These are phyloP conservation scores for Ilyonectria destructans DNA, from an alignment of 2,329 filamentous ascomycete genomes.

Conservation along the genomic window DNA sequence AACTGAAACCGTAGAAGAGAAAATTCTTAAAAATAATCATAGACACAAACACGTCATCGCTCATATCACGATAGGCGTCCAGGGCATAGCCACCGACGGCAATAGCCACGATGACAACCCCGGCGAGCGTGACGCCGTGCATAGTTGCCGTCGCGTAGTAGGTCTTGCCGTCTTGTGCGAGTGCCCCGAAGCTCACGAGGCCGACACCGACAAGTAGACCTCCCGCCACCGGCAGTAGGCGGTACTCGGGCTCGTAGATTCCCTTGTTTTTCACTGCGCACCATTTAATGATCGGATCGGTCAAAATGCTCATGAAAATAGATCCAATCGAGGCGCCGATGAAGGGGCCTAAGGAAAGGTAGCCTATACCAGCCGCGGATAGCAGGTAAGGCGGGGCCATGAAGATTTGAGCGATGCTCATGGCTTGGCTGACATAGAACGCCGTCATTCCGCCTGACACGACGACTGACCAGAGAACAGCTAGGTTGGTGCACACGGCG, in stretches of 20 bases:
- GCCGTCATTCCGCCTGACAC: not conserved
- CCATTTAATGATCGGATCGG: not conserved
- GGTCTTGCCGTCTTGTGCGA: not conserved
- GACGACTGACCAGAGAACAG: not conserved
- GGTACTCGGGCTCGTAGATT: not conserved
- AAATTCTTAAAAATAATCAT: not conserved
- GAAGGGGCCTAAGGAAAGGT: not conserved
- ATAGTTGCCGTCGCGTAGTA: not conserved
- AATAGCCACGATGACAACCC: not conserved
- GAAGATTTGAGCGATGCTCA: not conserved
- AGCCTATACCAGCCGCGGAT: not conserved
- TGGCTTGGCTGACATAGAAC: not conserved
- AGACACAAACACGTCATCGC: not conserved
- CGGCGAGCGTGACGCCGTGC: not conserved
- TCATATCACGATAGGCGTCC: not conserved
- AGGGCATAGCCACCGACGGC: not conserved
- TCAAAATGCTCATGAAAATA: not conserved
- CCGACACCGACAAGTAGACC: not conserved
- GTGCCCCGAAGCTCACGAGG: not conserved
- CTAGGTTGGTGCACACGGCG: not conserved
- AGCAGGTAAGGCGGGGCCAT: constrained; percentile 2
- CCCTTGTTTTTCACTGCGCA: not conserved
- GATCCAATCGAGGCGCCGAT: not conserved
- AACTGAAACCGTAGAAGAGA: not conserved
- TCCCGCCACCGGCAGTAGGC: not conserved